These are phyloP conservation scores for Beauveria sp. DNA, from an alignment of 2,329 filamentous ascomycete species.

Conservation along the genomic window DNA sequence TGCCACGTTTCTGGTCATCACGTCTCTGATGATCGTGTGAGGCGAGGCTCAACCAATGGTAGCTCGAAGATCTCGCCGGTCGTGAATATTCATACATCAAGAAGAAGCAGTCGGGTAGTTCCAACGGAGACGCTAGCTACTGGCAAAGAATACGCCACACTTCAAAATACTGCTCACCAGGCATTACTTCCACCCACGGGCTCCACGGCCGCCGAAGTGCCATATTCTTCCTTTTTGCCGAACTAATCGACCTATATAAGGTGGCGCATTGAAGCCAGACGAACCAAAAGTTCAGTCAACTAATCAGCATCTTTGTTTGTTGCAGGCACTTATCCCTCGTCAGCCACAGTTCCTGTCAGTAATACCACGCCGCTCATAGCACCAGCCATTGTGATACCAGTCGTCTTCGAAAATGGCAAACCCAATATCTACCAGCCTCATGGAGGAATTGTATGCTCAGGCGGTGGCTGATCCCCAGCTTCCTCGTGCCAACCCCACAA, in stretches of 20 bases:
- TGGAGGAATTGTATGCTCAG: conserved; percentile 1
- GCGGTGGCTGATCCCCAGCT: conserved; percentile 17
- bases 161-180: background rate
- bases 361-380: background rate
- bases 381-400: background rate
- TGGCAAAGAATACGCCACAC: background rate
- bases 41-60: background rate
- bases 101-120: background rate
- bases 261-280: background rate
- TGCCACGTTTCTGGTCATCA: background rate
- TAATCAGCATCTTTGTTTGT: background rate
- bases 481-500: conserved; percentile 18
- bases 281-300: background rate
- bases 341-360: background rate
- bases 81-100: background rate
- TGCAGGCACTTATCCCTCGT: background rate
- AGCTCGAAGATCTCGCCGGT: background rate
- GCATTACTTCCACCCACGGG: background rate
- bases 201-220: background rate
- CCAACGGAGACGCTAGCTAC: background rate
- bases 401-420: background rate
- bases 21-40: background rate
- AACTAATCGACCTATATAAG: background rate
- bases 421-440: background rate
- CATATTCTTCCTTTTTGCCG: background rate